Percentiles rank a stretch among this genome's conserved stretches.
Conservation (phyloP, 352 stramenopile genomes). For the Pythium dissimile region DNA sequence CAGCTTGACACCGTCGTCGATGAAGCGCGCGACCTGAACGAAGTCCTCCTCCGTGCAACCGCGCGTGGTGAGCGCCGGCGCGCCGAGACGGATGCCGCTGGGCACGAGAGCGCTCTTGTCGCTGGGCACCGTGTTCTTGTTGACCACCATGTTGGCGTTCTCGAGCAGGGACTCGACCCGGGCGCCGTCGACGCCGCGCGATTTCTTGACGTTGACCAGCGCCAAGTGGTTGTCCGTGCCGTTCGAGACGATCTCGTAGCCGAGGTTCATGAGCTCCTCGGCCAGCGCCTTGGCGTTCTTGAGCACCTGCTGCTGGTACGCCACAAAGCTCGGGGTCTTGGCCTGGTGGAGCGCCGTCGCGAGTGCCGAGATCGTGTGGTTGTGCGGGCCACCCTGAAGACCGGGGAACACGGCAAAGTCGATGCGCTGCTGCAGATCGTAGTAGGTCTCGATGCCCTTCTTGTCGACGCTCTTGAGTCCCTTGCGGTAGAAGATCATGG, state of each 20-base stretch:
- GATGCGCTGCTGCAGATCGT: conserved; percentile 98
- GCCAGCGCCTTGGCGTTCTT: conserved; percentile 90
- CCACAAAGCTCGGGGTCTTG: conserved; percentile 93
- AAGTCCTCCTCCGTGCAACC: conserved; percentile 96
- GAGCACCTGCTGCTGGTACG: conserved; percentile 97
- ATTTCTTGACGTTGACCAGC: conserved; percentile 96
- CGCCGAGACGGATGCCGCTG: conserved; percentile 96
- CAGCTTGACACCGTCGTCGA: conserved; percentile 95
- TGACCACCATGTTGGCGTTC: conserved; percentile 96
- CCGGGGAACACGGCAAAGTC: conserved; percentile 99
- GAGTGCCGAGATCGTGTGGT: conserved; percentile 99
- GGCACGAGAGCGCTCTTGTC: conserved; percentile 97
- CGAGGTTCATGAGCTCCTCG: conserved; percentile 83
- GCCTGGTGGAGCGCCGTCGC: conserved; percentile 97
- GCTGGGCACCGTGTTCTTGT: conserved; percentile 98
- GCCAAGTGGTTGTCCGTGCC: conserved; percentile 99
- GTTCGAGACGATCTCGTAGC: conserved; percentile 96
- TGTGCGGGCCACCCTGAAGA: conserved; percentile 98
- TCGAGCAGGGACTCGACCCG: conserved; percentile 96
- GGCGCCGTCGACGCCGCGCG: conserved; percentile 91
- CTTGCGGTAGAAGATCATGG: conserved; percentile 99
- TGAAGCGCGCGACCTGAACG: conserved; percentile 92
- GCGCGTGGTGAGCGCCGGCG: conserved; percentile 93
- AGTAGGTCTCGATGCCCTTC: conserved; percentile 91
- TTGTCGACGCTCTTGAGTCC: conserved; percentile 91